Evolutionary conservation across 1,139 yeast genomes (phyloP), one percentile per base, ranked within the genome.

Genomic region (Saccharomyces pastorianus): DNA sequence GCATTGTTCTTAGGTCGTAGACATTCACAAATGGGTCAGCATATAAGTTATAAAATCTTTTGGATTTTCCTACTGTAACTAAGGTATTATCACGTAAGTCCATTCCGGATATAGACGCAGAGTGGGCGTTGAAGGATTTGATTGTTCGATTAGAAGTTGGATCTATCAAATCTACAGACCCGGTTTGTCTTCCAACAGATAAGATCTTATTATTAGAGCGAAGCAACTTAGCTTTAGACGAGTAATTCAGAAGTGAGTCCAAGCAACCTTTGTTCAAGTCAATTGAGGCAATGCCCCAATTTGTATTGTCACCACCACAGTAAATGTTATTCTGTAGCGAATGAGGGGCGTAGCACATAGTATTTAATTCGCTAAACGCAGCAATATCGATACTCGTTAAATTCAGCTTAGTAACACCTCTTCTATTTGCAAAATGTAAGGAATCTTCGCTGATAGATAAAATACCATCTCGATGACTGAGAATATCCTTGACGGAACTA

Each of bases 21-120:
- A 89, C 83, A 60, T 85, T 85, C 27, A 93, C 93, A 61, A 91
- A 77, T 0, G 96, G 93, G 65, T 93, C 99, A 2, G 82, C 75
- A n/a, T 76, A 70, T 51, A 72, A 71, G 27, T 74, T 78, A 26
- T 76, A 76, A 52, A 77, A 76, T 42, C 95, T 78, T 25, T 79
- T 71, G 0, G 95, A 83, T 61, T 77, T 81, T 0, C 98, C 98
- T 57, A 96, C 88, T 0, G 96, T 85, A 27, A 90, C 85, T 38
- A 91, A 74, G 42, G 84, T 82, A 57, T 83, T 81, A 34, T 91
- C 96, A 59, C 82, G 81, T 31, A 88, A 80, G 62, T 87, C 95
- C 67, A 93, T 74, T 57, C 87, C 91, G 0, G 95, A 81, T 26
- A 93, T 73, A 1, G 86, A 76, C 0, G 93, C 88, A 29, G 86